Conservation (phyloP, 163 green algal species). For the Smithsoniella earleae region DNA sequence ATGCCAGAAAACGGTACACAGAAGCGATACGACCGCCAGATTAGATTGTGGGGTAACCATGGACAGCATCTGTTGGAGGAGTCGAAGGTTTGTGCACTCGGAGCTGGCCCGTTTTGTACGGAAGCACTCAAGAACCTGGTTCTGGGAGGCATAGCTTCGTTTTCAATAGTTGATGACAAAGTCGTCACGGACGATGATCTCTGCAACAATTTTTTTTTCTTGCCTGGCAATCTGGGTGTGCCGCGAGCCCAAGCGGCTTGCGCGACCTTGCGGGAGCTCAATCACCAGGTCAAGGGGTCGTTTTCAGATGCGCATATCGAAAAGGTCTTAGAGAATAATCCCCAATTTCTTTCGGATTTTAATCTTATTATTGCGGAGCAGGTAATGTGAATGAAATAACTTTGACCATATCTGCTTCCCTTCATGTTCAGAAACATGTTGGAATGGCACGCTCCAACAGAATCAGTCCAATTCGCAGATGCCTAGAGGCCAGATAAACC, state of each 20-base stretch:
- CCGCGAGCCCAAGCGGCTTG: conserved; percentile 64
- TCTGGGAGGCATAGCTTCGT: conserved; percentile 83
- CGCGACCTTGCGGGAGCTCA: conserved; percentile 79
- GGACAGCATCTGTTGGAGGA: conserved; percentile 64
- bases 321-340: conserved; percentile 56
- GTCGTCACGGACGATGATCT: conserved; percentile 62
- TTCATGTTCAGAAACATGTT: too few species aligned
- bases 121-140: conserved; percentile 97
- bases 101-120: conserved; percentile 39
- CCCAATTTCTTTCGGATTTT: conserved; percentile 77
- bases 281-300: conserved; percentile 45
- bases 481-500: conserved; percentile 44
- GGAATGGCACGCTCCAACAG: background rate
- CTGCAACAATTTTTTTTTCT: conserved; percentile 91
- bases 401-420: conserved; percentile 4
- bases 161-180: conserved; percentile 82
- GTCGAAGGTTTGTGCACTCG: conserved; percentile 62
- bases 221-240: conserved; percentile 46
- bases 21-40: conserved; percentile 80
- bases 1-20: background rate
- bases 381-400: conserved; percentile 39
- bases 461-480: conserved; percentile 45
- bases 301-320: conserved; percentile 34
- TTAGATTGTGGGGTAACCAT: conserved; percentile 80
- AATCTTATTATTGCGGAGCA: conserved; percentile 86